Percentiles rank a stretch among this genome's conserved stretches.
phyloP scores from a whole-genome alignment of 495 filamentous ascomycete species.

The Neurospora discreta region DNA sequence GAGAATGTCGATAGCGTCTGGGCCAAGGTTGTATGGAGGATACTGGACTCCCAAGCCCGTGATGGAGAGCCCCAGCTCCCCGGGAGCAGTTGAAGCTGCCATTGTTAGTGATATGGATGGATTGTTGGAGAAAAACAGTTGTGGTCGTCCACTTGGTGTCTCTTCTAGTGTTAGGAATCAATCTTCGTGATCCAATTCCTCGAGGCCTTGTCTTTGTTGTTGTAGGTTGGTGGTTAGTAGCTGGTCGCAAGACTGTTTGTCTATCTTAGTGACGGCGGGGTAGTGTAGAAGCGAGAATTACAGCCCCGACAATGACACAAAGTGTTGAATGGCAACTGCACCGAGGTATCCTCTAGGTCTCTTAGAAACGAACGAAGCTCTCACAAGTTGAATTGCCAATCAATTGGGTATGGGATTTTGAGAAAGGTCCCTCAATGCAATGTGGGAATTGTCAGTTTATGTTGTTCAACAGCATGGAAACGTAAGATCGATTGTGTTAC shows the following conservation, averaged over 20 bases:
- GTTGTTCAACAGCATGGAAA: neutral
- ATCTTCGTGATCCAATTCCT: neutral
- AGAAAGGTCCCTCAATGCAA: too few species aligned
- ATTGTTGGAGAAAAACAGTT: neutral
- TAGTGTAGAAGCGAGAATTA: neutral
- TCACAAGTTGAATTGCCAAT: neutral
- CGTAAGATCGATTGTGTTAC: neutral
- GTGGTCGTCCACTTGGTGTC: constrained; percentile 7
- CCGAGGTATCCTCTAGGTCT: neutral
- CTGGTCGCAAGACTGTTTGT: neutral
- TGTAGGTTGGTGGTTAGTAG: neutral
- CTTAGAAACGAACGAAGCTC: neutral
- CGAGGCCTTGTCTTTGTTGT: neutral
- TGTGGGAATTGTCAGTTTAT: neutral
- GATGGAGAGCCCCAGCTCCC: constrained; percentile 39
- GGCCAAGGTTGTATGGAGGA: constrained; percentile 33
- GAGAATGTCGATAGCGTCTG: constrained; percentile 29
- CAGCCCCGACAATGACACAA: neutral
- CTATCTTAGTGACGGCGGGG: neutral
- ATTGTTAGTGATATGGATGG: constrained; percentile 4
- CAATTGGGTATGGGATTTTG: neutral
- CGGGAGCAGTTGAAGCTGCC: constrained; percentile 11
- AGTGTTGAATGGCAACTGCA: neutral
- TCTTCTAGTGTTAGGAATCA: neutral
- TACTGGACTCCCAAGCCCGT: constrained; percentile 39